phyloP scores from a whole-genome alignment of 2,329 filamentous ascomycete species.

The Plectosphaerella sp. region DNA sequence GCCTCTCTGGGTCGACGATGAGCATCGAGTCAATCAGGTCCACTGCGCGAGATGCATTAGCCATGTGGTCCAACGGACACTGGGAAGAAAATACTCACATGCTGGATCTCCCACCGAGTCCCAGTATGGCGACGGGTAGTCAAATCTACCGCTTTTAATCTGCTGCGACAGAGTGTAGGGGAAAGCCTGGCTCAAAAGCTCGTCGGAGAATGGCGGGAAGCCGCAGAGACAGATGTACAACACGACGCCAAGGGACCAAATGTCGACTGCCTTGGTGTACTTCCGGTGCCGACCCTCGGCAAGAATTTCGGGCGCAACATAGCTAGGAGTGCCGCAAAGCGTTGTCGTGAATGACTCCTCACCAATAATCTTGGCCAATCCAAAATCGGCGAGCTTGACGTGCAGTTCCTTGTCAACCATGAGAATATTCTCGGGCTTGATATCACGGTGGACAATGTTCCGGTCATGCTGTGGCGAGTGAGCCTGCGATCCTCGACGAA shows the following conservation, averaged over 20 bases:
- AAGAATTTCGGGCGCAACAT: constrained; percentile 93
- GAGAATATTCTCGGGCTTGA: constrained; percentile 96
- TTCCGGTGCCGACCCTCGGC: constrained; percentile 75
- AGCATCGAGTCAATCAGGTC: constrained; percentile 96
- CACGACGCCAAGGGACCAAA: constrained; percentile 97
- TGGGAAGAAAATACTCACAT: constrained; percentile 34
- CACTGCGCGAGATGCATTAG: constrained; percentile 34
- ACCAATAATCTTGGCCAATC: constrained; percentile 95
- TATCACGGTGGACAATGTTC: constrained; percentile 95
- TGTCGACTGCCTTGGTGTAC: constrained; percentile 91
- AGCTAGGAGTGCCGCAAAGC: constrained; percentile 92
- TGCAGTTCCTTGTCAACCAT: constrained; percentile 78
- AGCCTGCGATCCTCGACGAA: not conserved
- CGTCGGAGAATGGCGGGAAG: constrained; percentile 95
- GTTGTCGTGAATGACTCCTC: constrained; percentile 98
- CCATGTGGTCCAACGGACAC: not conserved
- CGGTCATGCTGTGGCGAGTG: constrained; percentile 70
- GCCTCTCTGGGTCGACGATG: constrained; percentile 75
- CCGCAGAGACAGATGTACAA: constrained; percentile 96
- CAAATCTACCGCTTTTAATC: constrained; percentile 82
- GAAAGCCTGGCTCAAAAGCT: constrained; percentile 75
- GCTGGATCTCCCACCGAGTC: constrained; percentile 82
- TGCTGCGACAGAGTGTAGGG: constrained; percentile 86
- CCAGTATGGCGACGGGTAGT: constrained; percentile 97
- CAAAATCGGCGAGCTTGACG: constrained; percentile 94